A percentile compares a stretch with the other conserved stretches of the same genome.
Conservation (phyloP, 2,329 filamentous ascomycete species). For the Zopfia rhizophila region DNA sequence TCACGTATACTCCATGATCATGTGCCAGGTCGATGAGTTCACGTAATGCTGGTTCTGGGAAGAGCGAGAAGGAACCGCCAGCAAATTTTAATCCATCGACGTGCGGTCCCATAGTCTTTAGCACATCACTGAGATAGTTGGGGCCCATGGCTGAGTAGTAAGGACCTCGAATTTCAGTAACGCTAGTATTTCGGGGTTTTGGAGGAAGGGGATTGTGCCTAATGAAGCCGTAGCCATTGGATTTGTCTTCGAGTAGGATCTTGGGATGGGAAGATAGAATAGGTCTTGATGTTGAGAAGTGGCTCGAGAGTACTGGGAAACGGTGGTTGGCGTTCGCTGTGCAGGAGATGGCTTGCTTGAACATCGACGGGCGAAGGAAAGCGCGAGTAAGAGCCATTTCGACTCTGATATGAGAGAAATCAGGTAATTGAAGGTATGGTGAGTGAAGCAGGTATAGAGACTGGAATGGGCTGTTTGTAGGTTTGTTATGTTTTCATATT, state of each 20-base stretch:
- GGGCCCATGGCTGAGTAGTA: slow-evolving; percentile 67
- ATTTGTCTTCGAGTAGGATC: slow-evolving; percentile 56
- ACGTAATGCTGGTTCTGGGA: slow-evolving; percentile 57
- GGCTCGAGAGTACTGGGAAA: too few species aligned
- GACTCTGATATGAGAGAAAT: too few species aligned
- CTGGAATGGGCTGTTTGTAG: too few species aligned
- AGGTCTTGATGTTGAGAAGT: too few species aligned
- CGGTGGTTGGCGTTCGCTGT: too few species aligned
- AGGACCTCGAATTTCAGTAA: slow-evolving; percentile 66
- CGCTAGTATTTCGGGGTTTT: slow-evolving; percentile 62
- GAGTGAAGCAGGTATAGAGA: too few species aligned
- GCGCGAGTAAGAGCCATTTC: too few species aligned
- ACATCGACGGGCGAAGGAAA: too few species aligned
- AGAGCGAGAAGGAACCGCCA: slow-evolving; percentile 63
- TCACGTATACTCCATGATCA: slow-evolving; percentile 62
- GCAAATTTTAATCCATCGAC: slow-evolving; percentile 67
- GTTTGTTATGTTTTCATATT: too few species aligned
- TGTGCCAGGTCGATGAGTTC: slow-evolving; percentile 63
- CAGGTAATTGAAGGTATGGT: too few species aligned
- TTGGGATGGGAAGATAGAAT: slow-evolving; percentile 1
- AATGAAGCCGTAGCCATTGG: slow-evolving; percentile 62
- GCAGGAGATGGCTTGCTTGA: too few species aligned
- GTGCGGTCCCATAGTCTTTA: slow-evolving; percentile 66
- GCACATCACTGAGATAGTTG: slow-evolving; percentile 62
- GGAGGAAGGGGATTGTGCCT: slow-evolving; percentile 60